Evolutionary conservation across 1,139 yeast species (phyloP).

Genomic region (Lodderomyces pseudojiufengensis): DNA sequence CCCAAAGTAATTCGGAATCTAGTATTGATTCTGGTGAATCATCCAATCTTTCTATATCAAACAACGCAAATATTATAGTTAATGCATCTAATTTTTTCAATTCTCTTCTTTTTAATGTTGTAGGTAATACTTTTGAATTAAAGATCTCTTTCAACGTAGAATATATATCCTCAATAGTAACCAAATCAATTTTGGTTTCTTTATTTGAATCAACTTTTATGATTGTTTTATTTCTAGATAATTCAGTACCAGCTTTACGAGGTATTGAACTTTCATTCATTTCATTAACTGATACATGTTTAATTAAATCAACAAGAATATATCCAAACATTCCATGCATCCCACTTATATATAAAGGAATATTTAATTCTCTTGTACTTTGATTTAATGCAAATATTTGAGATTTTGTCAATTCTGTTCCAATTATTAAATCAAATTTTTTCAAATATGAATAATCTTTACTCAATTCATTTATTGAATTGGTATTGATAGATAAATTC

Average conservation of each 20-base stretch:
- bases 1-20: slow-evolving; percentile 31
- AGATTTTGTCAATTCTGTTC: slow-evolving; percentile 55
- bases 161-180: slow-evolving; percentile 56
- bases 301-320: slow-evolving; percentile 72
- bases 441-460: slow-evolving; percentile 39
- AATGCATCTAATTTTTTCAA: slow-evolving; percentile 56
- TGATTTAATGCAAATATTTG: slow-evolving; percentile 47
- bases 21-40: slow-evolving; percentile 22
- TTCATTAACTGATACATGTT: slow-evolving; percentile 48
- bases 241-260: slow-evolving; percentile 40
- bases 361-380: slow-evolving; percentile 49
- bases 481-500: slow-evolving; percentile 40
- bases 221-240: slow-evolving; percentile 52
- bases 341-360: slow-evolving; percentile 68
- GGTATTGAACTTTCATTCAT: slow-evolving; percentile 49
- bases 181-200: slow-evolving; percentile 42
- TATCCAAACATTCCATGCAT: slow-evolving; percentile 82
- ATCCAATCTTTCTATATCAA: slow-evolving; percentile 35
- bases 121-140: slow-evolving; percentile 36
- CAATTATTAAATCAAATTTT: slow-evolving; percentile 70
- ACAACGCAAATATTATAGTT: slow-evolving; percentile 58
- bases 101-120: slow-evolving; percentile 52
- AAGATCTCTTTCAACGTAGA: slow-evolving; percentile 31
- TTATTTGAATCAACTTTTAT: slow-evolving; percentile 35
- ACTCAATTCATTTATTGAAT: slow-evolving; percentile 24